phyloP scores from a whole-genome alignment of 139 green algal species.

The Chlamydomonas sp. region DNA sequence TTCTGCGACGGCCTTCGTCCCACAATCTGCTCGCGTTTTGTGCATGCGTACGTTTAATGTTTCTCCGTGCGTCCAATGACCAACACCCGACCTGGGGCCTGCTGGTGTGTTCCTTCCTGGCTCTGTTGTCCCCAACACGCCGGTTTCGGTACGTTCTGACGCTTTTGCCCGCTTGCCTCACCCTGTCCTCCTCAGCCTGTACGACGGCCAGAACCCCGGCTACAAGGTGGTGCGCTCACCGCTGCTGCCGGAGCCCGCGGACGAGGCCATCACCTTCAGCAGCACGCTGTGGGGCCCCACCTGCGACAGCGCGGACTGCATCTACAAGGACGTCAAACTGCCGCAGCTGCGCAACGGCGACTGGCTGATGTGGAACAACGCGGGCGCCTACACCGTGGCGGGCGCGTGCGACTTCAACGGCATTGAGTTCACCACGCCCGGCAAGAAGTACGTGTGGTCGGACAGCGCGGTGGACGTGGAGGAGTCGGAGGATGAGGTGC shows the following conservation, averaged over 20 bases:
- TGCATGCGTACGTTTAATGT: too few species aligned
- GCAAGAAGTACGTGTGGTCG: constrained; percentile 62
- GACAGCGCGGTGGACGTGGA: constrained; percentile 54
- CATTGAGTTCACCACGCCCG: constrained; percentile 62
- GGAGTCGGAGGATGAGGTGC: background rate
- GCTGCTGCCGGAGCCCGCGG: constrained; percentile 42
- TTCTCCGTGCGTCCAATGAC: too few species aligned
- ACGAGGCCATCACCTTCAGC: constrained; percentile 35
- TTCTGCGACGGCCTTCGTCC: too few species aligned
- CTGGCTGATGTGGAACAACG: constrained; percentile 92
- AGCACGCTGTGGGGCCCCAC: constrained; percentile 91
- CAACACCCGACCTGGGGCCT: background rate
- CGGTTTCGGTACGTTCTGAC: background rate
- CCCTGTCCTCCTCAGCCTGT: constrained; percentile 13
- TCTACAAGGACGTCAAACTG: constrained; percentile 80
- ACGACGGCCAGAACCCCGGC: constrained; percentile 62
- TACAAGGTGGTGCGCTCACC: constrained; percentile 63
- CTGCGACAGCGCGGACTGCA: constrained; percentile 88
- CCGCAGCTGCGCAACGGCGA: constrained; percentile 90
- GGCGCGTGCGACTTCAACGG: constrained; percentile 89
- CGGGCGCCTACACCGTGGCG: constrained; percentile 93
- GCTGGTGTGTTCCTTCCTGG: background rate
- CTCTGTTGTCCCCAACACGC: constrained; percentile 57
- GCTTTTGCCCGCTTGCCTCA: background rate
- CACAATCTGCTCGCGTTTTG: too few species aligned